These are phyloP conservation scores for Colletotrichum chrysophilum DNA, from an alignment of 2,329 filamentous ascomycete species.

Conservation along the genomic window DNA sequence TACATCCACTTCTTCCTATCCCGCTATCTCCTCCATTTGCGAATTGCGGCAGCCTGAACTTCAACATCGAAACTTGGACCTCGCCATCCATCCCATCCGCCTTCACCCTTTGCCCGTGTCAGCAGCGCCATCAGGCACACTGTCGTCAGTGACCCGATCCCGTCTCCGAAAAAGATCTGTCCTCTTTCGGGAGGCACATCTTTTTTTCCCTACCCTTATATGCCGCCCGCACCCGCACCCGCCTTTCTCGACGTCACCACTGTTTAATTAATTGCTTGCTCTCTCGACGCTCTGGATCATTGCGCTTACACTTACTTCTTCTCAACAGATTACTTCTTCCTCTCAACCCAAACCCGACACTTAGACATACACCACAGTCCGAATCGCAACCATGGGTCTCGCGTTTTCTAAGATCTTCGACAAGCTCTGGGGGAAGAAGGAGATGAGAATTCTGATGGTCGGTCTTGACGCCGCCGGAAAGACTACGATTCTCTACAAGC, in stretches of 20 bases:
- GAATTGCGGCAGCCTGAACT: conserved; percentile 21
- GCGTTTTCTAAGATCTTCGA: conserved; percentile 97
- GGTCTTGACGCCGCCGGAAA: conserved; percentile 99
- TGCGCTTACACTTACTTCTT: conserved; percentile 9
- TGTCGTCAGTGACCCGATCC: conserved; percentile 12
- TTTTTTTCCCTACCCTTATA: not conserved
- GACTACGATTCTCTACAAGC: conserved; percentile 99
- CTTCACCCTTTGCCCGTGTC: not conserved
- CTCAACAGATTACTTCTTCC: conserved; percentile 23
- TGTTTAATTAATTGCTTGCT: not conserved
- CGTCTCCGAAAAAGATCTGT: conserved; percentile 11
- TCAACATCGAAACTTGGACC: conserved; percentile 10
- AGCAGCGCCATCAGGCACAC: conserved; percentile 16
- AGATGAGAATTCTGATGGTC: conserved; percentile 99
- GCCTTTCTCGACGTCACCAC: conserved; percentile 2
- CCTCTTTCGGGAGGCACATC: conserved; percentile 4
- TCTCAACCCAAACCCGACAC: conserved; percentile 36
- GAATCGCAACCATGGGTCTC: conserved; percentile 89
- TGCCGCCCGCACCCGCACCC: conserved; percentile 16
- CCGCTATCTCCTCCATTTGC: conserved; percentile 20
- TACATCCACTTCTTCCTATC: conserved; percentile 23
- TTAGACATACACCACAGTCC: conserved; percentile 35
- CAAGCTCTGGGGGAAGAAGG: conserved; percentile 98
- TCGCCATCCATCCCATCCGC: not conserved
- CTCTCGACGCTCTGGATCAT: not conserved